Evolutionary conservation across 2,329 filamentous ascomycete species (phyloP).

Genomic region (Aspergillus udagawae): DNA sequence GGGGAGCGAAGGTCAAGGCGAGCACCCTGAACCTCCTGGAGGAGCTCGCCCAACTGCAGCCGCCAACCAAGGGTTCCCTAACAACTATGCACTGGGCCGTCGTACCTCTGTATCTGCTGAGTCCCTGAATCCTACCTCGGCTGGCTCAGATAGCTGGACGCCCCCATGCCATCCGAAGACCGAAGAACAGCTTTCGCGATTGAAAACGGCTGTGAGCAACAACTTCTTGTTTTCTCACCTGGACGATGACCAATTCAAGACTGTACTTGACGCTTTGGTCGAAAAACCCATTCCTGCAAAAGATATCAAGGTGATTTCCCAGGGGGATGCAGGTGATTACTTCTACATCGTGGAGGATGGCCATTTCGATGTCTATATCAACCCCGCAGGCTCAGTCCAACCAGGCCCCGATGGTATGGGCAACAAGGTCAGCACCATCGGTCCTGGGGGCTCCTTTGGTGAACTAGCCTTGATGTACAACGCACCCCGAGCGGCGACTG

Average conservation of each 20-base stretch:
- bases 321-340: conserved; percentile 93
- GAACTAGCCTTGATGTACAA: conserved; percentile 99
- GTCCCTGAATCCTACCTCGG: conserved; percentile 83
- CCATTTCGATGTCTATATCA: conserved; percentile 86
- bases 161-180: conserved; percentile 83
- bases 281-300: conserved; percentile 95
- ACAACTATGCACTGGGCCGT: conserved; percentile 88
- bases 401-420: conserved; percentile 79
- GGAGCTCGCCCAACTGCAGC: conserved; percentile 25
- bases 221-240: conserved; percentile 95
- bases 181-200: conserved; percentile 70
- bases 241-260: conserved; percentile 84
- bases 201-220: conserved; percentile 75
- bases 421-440: conserved; percentile 73
- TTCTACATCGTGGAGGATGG: conserved; percentile 97
- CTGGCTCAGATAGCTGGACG: conserved; percentile 82
- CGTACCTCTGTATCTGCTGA: conserved; percentile 96
- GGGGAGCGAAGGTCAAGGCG: conserved; percentile 17
- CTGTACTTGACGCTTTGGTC: conserved; percentile 83
- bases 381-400: conserved; percentile 70
- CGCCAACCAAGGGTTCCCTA: conserved; percentile 55
- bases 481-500: conserved; percentile 88
- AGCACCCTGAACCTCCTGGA: conserved; percentile 17
- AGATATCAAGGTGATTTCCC: conserved; percentile 84
- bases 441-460: conserved; percentile 88